phyloP scores from a whole-genome alignment of 2,329 filamentous ascomycete genomes.

The Sordariomycetes sp. region DNA sequence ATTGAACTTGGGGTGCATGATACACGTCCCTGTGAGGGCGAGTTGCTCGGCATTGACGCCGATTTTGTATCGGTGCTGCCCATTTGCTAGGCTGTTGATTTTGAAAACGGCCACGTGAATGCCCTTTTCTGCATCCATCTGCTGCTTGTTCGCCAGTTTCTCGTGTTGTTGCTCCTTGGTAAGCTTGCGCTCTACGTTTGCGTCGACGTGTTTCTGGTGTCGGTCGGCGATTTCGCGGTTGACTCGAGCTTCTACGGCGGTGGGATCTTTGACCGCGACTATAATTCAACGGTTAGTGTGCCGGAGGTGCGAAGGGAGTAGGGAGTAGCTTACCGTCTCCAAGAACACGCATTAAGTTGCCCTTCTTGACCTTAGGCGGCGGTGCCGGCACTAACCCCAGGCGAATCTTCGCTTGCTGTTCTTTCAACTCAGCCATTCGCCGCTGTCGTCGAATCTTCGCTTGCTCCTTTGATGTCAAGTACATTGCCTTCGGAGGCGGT shows the following conservation, averaged over 20 bases:
- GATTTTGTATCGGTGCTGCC: slow-evolving; percentile 89
- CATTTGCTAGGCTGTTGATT: slow-evolving; percentile 81
- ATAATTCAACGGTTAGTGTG: too few species aligned
- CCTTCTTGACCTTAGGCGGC: slow-evolving; percentile 93
- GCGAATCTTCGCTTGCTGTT: slow-evolving; percentile 92
- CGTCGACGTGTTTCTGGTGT: slow-evolving; percentile 63
- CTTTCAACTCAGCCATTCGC: slow-evolving; percentile 87
- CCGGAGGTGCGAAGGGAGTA: neutral
- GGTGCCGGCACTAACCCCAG: slow-evolving; percentile 83
- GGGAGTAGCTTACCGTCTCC: slow-evolving; percentile 55
- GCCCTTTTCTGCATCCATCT: slow-evolving; percentile 79
- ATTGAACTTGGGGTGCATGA: slow-evolving; percentile 84
- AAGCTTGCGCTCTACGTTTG: slow-evolving; percentile 79
- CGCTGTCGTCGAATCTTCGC: slow-evolving; percentile 84
- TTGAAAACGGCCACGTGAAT: slow-evolving; percentile 83
- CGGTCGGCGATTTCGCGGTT: slow-evolving; percentile 89
- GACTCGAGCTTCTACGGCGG: slow-evolving; percentile 89
- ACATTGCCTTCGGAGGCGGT: slow-evolving; percentile 79
- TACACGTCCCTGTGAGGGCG: slow-evolving; percentile 77
- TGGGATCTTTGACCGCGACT: slow-evolving; percentile 81
- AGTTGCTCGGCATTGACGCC: slow-evolving; percentile 86
- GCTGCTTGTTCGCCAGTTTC: slow-evolving; percentile 75
- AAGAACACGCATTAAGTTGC: slow-evolving; percentile 93
- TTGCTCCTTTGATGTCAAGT: slow-evolving; percentile 82
- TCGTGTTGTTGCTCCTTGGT: slow-evolving; percentile 81